These are phyloP conservation scores for Penicillium sp. DNA, from an alignment of 2,329 filamentous ascomycete genomes.

Conservation along the genomic window DNA sequence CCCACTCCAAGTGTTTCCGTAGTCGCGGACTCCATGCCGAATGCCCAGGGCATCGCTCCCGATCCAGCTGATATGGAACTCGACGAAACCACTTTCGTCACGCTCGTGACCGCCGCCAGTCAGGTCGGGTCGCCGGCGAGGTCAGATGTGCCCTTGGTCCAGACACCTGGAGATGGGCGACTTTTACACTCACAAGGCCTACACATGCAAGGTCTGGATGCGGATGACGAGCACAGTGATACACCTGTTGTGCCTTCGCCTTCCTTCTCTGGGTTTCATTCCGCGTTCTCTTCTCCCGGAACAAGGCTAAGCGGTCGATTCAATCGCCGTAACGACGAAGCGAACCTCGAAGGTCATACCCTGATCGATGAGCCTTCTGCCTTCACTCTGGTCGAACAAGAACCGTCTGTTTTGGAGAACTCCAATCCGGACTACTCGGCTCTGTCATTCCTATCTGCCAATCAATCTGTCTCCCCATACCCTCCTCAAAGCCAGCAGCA, in stretches of 20 bases:
- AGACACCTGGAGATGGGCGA: constrained; percentile 8
- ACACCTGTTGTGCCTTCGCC: constrained; percentile 19
- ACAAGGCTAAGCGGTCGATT: constrained; percentile 5
- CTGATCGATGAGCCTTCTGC: constrained; percentile 14
- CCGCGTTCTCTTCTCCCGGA: constrained; percentile 20
- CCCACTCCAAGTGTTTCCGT: constrained; percentile 29
- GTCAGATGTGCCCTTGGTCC: constrained; percentile 8
- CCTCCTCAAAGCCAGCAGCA: constrained; percentile 9
- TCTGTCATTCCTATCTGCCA: constrained; percentile 20
- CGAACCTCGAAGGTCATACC: constrained; percentile 21
- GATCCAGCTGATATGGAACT: constrained; percentile 14
- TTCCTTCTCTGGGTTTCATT: constrained; percentile 23
- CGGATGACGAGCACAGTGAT: constrained; percentile 14
- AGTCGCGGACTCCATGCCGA: constrained; percentile 26
- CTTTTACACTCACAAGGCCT: constrained; percentile 6
- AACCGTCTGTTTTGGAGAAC: neutral
- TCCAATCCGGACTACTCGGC: constrained; percentile 15
- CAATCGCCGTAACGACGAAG: constrained; percentile 3
- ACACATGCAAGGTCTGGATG: constrained; percentile 8
- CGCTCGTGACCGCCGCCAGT: constrained; percentile 16
- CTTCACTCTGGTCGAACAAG: neutral
- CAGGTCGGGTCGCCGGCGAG: constrained; percentile 7
- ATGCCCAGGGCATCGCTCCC: constrained; percentile 7
- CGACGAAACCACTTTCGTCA: constrained; percentile 23
- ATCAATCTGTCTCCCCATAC: constrained; percentile 13